These are phyloP conservation scores for Capsicum rhomboideum DNA, from an alignment of 257 asterid species.

Conservation along the genomic window DNA sequence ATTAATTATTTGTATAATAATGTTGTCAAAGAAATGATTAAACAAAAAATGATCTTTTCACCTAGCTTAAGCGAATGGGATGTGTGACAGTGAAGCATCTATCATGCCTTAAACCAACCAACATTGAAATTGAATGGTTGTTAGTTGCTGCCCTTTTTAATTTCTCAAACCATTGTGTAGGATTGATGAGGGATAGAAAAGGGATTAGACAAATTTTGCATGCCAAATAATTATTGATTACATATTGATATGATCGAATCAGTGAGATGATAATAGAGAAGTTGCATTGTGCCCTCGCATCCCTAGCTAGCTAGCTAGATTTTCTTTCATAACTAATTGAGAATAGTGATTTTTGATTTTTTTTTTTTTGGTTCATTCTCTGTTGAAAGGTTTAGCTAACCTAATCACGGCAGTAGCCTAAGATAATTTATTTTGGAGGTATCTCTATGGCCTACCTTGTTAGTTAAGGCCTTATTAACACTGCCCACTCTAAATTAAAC, in stretches of 20 bases:
- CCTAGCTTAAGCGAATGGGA: not conserved
- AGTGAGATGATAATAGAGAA: not conserved
- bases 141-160: not conserved
- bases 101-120: not conserved
- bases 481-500: not conserved
- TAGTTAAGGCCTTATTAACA: not conserved
- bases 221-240: not conserved
- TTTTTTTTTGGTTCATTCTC: no score
- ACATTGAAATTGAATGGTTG: not conserved
- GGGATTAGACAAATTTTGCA: not conserved
- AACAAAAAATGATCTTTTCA: not conserved
- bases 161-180: not conserved
- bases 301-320: not conserved
- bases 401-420: not conserved
- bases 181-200: not conserved
- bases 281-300: not conserved
- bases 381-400: slow-evolving; percentile 6
- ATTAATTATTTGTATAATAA: not conserved
- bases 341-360: not conserved
- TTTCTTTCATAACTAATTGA: not conserved
- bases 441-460: not conserved
- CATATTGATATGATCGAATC: not conserved
- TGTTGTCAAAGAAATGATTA: not conserved
- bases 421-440: not conserved
- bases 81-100: not conserved